These are phyloP conservation scores for Beauveria varroae DNA, from an alignment of 2,329 filamentous ascomycete species.

Conservation along the genomic window DNA sequence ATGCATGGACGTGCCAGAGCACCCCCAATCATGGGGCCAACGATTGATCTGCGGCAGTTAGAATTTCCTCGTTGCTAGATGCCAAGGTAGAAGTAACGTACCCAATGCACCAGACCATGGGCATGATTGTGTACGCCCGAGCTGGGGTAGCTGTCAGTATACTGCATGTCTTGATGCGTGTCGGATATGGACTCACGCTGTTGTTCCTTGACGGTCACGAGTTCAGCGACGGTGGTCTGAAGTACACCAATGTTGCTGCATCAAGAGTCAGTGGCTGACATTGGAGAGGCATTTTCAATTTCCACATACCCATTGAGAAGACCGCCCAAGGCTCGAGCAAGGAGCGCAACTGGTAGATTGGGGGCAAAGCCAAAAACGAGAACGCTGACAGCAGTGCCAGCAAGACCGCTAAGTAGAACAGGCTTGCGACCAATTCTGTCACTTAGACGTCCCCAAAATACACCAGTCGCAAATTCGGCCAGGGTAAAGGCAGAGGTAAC, in stretches of 20 bases:
- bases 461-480: conserved; percentile 86
- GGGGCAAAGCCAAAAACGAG: conserved; percentile 85
- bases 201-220: conserved; percentile 88
- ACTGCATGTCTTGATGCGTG: background rate
- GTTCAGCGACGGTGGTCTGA: conserved; percentile 89
- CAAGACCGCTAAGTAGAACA: conserved; percentile 79
- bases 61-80: conserved; percentile 21
- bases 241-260: conserved; percentile 84
- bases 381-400: conserved; percentile 88
- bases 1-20: conserved; percentile 79
- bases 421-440: conserved; percentile 90
- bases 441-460: conserved; percentile 89
- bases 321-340: conserved; percentile 83
- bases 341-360: conserved; percentile 71
- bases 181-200: conserved; percentile 55
- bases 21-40: conserved; percentile 87
- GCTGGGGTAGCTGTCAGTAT: conserved; percentile 41
- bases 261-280: conserved; percentile 13
- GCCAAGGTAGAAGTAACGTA: conserved; percentile 32
- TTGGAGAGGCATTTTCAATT: background rate
- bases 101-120: conserved; percentile 95
- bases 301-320: conserved; percentile 78
- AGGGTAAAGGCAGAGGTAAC: conserved; percentile 95
- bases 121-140: conserved; percentile 94
- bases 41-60: conserved; percentile 59